Evolutionary conservation across 176 grass and related monocot species (phyloP).

Genomic region (Hordeum vulgare): MorexV3_pseudomolecules_assembly NC_058523.1:545897659-545898158

Average conservation of each 20-base stretch:
- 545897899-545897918: neutral
- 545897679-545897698: neutral
- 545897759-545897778: conserved; percentile 28
- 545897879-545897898: neutral
- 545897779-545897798: neutral
- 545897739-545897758: conserved; percentile 38
- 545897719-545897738: too few relatives aligned
- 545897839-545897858: conserved; percentile 39
- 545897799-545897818: neutral
- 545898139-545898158: conserved; percentile 66
- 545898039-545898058: conserved; percentile 39
- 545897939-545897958: neutral
- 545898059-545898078: conserved; percentile 34
- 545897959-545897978: conserved; percentile 26
- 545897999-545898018: conserved; percentile 57
- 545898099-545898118: conserved; percentile 5
- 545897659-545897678: neutral
- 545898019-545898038: conserved; percentile 20
- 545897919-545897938: neutral
- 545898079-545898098: conserved; percentile 47
- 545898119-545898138: conserved; percentile 34
- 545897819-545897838: neutral
- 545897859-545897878: neutral
- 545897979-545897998: conserved; percentile 49
- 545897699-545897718: neutral